A percentile compares a stretch with the other conserved stretches of the same genome.
Evolutionary conservation across 108 stramenopile genomes (phyloP).

Genomic region (Skeletonema menzelii): DNA sequence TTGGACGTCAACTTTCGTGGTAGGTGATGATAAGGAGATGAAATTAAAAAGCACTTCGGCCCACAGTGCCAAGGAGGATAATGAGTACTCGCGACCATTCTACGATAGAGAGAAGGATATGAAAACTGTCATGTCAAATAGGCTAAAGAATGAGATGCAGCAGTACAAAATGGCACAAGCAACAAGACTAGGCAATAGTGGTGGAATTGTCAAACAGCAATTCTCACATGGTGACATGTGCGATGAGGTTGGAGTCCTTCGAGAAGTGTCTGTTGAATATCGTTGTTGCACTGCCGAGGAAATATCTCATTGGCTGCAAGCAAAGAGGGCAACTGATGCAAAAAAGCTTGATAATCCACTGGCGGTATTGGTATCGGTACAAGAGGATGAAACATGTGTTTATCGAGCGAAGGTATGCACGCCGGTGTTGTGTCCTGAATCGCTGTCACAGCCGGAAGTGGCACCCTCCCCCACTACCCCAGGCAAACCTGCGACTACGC

Average conservation of each 20-base stretch:
- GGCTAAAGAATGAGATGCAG: not conserved
- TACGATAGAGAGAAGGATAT: not conserved
- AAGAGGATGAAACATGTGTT: slow-evolving; percentile 45
- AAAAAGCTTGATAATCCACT: slow-evolving; percentile 10
- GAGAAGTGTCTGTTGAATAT: slow-evolving; percentile 51
- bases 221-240: slow-evolving; percentile 62
- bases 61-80: not conserved
- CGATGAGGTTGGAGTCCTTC: slow-evolving; percentile 52
- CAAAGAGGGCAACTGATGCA: slow-evolving; percentile 5
- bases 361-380: slow-evolving; percentile 26
- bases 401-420: slow-evolving; percentile 79
- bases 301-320: slow-evolving; percentile 31
- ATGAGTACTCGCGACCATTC: not conserved
- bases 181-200: not conserved
- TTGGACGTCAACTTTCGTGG: not conserved
- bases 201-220: slow-evolving; percentile 21
- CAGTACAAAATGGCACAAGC: not conserved
- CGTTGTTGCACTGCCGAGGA: slow-evolving; percentile 64
- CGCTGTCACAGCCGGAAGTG: not conserved
- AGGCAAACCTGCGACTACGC: not conserved
- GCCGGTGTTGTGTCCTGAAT: slow-evolving; percentile 58
- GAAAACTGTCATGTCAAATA: not conserved
- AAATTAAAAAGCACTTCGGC: not conserved
- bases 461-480: not conserved
- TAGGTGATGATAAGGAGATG: not conserved